phyloP scores from a whole-genome alignment of 2,329 filamentous ascomycete species.

The Xylogone sp. region DNA sequence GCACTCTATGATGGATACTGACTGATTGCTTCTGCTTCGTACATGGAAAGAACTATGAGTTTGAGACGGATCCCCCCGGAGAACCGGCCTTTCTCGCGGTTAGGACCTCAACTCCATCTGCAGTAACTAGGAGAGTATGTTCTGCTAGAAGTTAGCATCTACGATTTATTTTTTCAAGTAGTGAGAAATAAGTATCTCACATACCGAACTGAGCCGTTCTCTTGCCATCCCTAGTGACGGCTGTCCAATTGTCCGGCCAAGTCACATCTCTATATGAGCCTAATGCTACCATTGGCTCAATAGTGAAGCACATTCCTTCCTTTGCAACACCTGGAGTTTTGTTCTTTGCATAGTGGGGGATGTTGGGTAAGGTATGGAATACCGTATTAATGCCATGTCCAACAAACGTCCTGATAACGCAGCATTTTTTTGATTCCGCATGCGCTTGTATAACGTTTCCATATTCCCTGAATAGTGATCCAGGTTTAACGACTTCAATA shows the following conservation, averaged over 20 bases:
- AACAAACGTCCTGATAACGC: constrained; percentile 92
- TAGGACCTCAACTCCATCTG: too few species aligned
- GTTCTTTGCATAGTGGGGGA: constrained; percentile 97
- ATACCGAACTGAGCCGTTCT: constrained; percentile 88
- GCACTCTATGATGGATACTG: too few species aligned
- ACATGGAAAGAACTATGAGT: too few species aligned
- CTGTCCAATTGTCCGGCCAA: constrained; percentile 99
- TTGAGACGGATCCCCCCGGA: too few species aligned
- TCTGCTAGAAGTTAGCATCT: too few species aligned
- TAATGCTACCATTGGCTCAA: constrained; percentile 96
- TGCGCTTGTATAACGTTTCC: constrained; percentile 95
- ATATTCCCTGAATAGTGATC: constrained; percentile 86
- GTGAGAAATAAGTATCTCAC: too few species aligned
- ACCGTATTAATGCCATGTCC: constrained; percentile 92
- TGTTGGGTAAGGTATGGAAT: constrained; percentile 91
- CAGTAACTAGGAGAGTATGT: too few species aligned
- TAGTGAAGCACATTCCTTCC: constrained; percentile 97
- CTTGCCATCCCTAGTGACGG: constrained; percentile 85
- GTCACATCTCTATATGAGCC: constrained; percentile 90
- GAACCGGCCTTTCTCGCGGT: too few species aligned
- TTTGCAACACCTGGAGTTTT: constrained; percentile 94
- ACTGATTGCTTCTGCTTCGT: too few species aligned
- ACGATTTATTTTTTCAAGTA: too few species aligned
- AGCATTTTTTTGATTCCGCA: constrained; percentile 80
- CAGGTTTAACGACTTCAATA: constrained; percentile 89